phyloP scores from a whole-genome alignment of 345 rosid species.

The Excoecaria agallocha region DNA sequence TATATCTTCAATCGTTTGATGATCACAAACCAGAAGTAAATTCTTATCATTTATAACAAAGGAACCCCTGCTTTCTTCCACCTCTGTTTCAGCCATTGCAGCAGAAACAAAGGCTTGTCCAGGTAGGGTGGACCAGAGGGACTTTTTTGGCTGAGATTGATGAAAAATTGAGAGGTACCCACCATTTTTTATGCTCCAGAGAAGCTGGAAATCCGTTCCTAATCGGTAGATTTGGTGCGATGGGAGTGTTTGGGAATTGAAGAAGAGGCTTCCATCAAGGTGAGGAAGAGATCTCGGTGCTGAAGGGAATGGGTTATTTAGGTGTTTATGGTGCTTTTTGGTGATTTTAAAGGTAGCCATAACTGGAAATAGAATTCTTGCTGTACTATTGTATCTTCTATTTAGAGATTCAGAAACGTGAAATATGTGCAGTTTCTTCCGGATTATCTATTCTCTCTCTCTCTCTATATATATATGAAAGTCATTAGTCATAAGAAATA shows the following conservation, averaged over 20 bases:
- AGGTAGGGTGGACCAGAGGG: conserved; percentile 58
- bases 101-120: conserved; percentile 63
- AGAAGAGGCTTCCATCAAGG: conserved; percentile 42
- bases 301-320: conserved; percentile 66
- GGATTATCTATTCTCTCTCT: background rate
- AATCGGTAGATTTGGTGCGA: conserved; percentile 33
- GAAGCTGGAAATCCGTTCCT: conserved; percentile 53
- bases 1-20: conserved; percentile 54
- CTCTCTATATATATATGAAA: background rate
- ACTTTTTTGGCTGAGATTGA: conserved; percentile 38
- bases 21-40: conserved; percentile 40
- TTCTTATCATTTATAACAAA: conserved; percentile 41
- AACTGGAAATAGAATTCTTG: background rate
- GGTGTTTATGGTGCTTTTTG: conserved; percentile 53
- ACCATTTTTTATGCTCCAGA: conserved; percentile 48
- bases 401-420: conserved; percentile 15
- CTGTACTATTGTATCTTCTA: background rate
- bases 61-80: conserved; percentile 73
- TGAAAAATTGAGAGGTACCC: conserved; percentile 47
- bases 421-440: background rate
- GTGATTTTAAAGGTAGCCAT: conserved; percentile 47
- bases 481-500: background rate
- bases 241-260: conserved; percentile 31
- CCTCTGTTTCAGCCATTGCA: conserved; percentile 53
- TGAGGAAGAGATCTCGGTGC: conserved; percentile 45